Evolutionary conservation across 257 asterid genomes (phyloP), one percentile per base, ranked within the genome.

Genomic region (Plantago major): DNA sequence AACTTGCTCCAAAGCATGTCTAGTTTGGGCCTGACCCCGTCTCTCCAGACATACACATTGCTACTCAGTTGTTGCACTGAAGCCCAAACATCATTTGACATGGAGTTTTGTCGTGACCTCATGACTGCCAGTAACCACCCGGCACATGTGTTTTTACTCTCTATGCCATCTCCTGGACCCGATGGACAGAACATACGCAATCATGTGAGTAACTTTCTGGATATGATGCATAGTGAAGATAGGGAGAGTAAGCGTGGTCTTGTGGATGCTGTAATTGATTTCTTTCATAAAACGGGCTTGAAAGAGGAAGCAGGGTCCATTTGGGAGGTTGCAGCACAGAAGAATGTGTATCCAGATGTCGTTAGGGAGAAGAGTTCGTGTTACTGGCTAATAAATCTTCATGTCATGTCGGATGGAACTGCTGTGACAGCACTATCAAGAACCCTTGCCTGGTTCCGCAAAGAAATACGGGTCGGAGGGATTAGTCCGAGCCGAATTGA

Each of bases 231-330:
- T 37, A 92, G 99, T 0, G 99, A 92, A 64, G 97, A 92, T 40
- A 81, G 99, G 72, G 99, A 92, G 57, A 92, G 99, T 61, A 92
- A 92, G 68, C 82, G 99, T 46, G 99, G 99, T 17, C 86, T 92
- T 2, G 81, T 89, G 33, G 99, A 89, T 53, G 86, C 97, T 0
- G 96, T 89, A 10, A 85, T 92, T 10, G 99, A 89, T 69, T 92
- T 92, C 69, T 85, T 92, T 33, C 96, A 86, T 75, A 92, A 92
- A 64, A 75, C 88, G 0, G 99, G 99, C 28, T 84, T 89, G 3
- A 92, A 92, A 72, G 99, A 92, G 78, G 96, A 86, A 66, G 97
- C 99, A 0, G 99, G 96, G 18, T 89, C 95, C 2, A 76, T 92
- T 10, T 92, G 99, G 99, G 99, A 89, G 60, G 97, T 81, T 40